phyloP scores from a whole-genome alignment of 192 early-diverging fungal species.

The Coemansia sp. region DNA sequence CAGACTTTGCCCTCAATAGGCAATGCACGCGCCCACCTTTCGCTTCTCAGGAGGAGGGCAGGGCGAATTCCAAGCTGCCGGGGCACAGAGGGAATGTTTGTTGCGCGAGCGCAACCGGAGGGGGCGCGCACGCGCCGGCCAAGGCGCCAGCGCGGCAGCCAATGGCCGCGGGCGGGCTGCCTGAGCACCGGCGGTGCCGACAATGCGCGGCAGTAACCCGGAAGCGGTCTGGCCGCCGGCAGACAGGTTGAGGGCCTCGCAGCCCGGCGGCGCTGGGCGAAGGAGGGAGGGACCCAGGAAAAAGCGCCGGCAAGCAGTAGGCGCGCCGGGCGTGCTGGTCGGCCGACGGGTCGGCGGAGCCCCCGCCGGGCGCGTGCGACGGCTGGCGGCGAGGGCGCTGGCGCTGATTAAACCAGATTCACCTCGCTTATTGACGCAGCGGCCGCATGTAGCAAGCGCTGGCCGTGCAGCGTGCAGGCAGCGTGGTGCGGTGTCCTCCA shows the following conservation, averaged over 20 bases:
- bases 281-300: not conserved
- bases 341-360: too few species aligned
- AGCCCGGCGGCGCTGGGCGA: not conserved
- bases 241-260: not conserved
- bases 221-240: not conserved
- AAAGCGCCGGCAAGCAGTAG: not conserved
- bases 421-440: not conserved
- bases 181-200: not conserved
- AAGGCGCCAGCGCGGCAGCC: too few species aligned
- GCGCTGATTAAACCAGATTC: not conserved
- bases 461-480: not conserved
- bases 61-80: not conserved
- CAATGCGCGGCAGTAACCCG: conserved; percentile 6
- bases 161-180: not conserved
- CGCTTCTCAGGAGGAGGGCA: not conserved
- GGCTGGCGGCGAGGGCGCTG: too few species aligned
- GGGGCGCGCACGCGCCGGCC: too few species aligned
- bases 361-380: too few species aligned
- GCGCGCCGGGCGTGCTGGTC: too few species aligned
- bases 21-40: not conserved
- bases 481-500: not conserved
- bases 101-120: too few species aligned
- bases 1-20: not conserved
- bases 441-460: not conserved
- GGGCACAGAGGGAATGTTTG: not conserved